Conservation (phyloP, 1,284 basidiomycete species). For the Coniferiporia sulphurascens region DNA sequence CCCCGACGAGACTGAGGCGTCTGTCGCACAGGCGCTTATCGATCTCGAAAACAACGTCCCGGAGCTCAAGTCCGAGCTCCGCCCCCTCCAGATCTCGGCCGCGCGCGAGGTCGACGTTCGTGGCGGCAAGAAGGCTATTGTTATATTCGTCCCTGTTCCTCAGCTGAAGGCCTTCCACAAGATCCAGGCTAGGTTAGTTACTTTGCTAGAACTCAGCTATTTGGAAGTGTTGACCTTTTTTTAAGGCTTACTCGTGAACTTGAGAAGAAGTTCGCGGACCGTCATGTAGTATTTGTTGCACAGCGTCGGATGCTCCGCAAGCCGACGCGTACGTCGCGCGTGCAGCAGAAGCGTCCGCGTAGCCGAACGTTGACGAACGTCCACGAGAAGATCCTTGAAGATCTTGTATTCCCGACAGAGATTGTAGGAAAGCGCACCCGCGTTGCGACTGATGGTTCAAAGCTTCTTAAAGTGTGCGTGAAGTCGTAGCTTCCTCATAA, state of each 20-base stretch:
- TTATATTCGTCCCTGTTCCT: slow-evolving; percentile 97
- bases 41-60: slow-evolving; percentile 98
- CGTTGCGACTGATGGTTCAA: slow-evolving; percentile 84
- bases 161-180: slow-evolving; percentile 99
- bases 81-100: slow-evolving; percentile 94
- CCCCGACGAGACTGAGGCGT: slow-evolving; percentile 90
- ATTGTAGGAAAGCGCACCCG: slow-evolving; percentile 98
- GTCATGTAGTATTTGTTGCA: slow-evolving; percentile 97
- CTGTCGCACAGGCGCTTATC: slow-evolving; percentile 92
- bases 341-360: slow-evolving; percentile 95
- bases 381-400: slow-evolving; percentile 97
- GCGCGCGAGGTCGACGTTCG: slow-evolving; percentile 99
- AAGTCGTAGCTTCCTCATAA: background rate
- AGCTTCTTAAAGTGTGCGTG: slow-evolving; percentile 92
- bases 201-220: background rate
- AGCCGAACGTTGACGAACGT: slow-evolving; percentile 96
- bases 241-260: slow-evolving; percentile 93
- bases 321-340: slow-evolving; percentile 89
- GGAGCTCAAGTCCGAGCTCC: slow-evolving; percentile 95
- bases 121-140: slow-evolving; percentile 99
- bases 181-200: slow-evolving; percentile 89
- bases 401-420: slow-evolving; percentile 98
- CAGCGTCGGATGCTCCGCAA: slow-evolving; percentile 99
- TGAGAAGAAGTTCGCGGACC: slow-evolving; percentile 99
- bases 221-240: background rate